A percentile compares a stretch with the other conserved stretches of the same genome.
These are phyloP conservation scores for Ramalina intermedia DNA, from an alignment of 495 filamentous ascomycete species.

Conservation along the genomic window DNA sequence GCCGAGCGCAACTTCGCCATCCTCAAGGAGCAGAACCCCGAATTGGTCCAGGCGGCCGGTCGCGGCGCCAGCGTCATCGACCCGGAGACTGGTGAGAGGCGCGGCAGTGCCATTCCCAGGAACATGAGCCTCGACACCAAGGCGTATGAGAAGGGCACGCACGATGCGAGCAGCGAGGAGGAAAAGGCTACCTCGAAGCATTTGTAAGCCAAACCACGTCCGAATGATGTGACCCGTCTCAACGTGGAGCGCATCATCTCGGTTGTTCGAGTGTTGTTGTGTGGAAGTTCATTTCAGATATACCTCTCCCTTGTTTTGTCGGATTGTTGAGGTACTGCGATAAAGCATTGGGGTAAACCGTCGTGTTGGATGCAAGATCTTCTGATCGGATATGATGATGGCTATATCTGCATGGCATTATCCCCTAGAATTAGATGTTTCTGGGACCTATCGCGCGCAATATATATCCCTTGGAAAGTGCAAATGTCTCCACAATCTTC, in stretches of 20 bases:
- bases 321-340: background rate
- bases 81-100: slow-evolving; percentile 21
- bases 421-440: too few species aligned
- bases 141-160: background rate
- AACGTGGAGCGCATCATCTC: background rate
- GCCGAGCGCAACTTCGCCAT: slow-evolving; percentile 40
- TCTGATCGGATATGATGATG: background rate
- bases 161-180: background rate
- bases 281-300: background rate
- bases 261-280: background rate
- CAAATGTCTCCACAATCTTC: too few species aligned
- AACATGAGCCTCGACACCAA: slow-evolving; percentile 7
- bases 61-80: slow-evolving; percentile 31
- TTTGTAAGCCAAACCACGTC: background rate
- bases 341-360: background rate
- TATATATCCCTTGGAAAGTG: too few species aligned
- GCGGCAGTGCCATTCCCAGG: slow-evolving; percentile 4
- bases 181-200: background rate
- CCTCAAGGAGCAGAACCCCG: slow-evolving; percentile 35
- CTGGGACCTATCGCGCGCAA: too few species aligned
- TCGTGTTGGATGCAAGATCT: background rate
- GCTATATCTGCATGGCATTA: too few species aligned
- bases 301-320: background rate
- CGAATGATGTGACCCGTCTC: background rate
- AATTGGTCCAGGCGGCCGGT: slow-evolving; percentile 25